Conservation (phyloP, 306 rosid genomes). For the Dryas alaskensis region DNA sequence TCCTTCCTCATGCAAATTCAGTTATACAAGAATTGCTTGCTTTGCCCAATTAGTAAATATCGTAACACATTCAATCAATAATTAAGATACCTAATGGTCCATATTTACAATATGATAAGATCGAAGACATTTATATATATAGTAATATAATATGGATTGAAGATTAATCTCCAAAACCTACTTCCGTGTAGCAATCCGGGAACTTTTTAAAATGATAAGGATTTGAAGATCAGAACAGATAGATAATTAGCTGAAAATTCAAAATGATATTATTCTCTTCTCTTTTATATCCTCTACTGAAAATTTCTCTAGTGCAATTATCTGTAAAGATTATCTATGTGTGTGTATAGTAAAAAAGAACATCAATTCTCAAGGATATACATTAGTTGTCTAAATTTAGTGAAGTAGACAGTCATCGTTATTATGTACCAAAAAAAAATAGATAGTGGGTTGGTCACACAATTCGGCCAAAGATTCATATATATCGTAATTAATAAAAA, state of each 20-base stretch:
- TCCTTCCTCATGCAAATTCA: too few species aligned
- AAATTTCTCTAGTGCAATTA: background rate
- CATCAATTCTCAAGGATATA: background rate
- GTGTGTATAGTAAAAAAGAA: too few species aligned
- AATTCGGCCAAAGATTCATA: slow-evolving; percentile 5
- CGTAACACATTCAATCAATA: too few species aligned
- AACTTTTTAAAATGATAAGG: slow-evolving; percentile 16
- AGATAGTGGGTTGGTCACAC: slow-evolving; percentile 16
- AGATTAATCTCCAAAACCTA: slow-evolving; percentile 4
- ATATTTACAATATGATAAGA: too few species aligned
- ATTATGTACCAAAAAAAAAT: too few species aligned
- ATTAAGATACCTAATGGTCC: too few species aligned
- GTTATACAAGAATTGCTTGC: too few species aligned
- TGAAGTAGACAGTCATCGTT: background rate
- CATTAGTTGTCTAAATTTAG: background rate
- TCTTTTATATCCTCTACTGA: background rate
- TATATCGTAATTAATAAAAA: too few species aligned
- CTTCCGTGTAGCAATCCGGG: background rate
- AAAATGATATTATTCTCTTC: slow-evolving; percentile 13
- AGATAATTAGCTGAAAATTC: background rate
- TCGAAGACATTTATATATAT: too few species aligned
- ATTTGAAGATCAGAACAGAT: slow-evolving; percentile 6
- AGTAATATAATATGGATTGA: background rate
- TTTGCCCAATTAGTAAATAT: too few species aligned
- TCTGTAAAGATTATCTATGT: background rate